Conservation (phyloP, 345 rosid species). For the Moricandia arvensis region DNA sequence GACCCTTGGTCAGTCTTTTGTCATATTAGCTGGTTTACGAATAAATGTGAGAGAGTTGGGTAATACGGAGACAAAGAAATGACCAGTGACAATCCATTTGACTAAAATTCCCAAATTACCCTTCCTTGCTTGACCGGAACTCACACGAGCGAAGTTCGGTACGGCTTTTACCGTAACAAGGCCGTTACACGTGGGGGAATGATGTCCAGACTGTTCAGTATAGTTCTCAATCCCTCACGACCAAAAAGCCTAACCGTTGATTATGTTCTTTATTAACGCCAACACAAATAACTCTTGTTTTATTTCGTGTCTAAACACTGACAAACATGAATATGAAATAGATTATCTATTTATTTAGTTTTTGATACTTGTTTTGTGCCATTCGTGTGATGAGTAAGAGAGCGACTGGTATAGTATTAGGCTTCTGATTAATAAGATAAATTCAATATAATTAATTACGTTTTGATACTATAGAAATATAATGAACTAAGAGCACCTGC, state of each 20-base stretch:
- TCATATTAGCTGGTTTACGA: neutral
- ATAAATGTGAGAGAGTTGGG: slow-evolving; percentile 7
- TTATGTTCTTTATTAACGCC: neutral
- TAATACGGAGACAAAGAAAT: slow-evolving; percentile 34
- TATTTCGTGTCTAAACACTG: neutral
- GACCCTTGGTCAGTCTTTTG: slow-evolving; percentile 21
- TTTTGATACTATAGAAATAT: neutral
- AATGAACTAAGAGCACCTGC: no score
- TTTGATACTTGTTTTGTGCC: neutral
- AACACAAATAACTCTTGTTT: neutral
- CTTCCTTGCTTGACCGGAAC: slow-evolving; percentile 26
- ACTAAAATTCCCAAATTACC: neutral
- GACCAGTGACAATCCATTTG: neutral
- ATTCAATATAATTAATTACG: neutral
- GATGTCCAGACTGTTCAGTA: neutral
- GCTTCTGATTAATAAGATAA: neutral
- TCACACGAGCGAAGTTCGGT: slow-evolving; percentile 14
- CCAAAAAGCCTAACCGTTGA: neutral
- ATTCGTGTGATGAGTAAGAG: neutral
- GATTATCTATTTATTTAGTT: neutral
- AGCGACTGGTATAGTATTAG: neutral
- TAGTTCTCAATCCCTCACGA: neutral
- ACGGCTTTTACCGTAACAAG: neutral
- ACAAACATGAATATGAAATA: neutral
- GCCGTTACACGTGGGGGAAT: slow-evolving; percentile 5